Base-by-base conservation (phyloP, 2,329 filamentous ascomycete genomes). In the Botrytis galanthina region DNA sequence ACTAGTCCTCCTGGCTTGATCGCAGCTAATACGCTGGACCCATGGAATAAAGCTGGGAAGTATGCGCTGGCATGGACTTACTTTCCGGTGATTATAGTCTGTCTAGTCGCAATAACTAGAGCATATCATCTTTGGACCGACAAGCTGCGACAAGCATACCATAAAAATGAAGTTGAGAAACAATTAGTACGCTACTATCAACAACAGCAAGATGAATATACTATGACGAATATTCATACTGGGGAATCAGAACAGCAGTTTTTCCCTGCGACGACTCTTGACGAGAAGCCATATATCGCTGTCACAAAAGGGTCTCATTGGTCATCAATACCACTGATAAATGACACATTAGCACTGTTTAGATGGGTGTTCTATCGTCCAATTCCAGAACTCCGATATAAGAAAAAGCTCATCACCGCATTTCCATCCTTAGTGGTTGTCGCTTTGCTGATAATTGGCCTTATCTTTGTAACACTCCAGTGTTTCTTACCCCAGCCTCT, bases 71-170 rank as follows among this genome's bases (percentile, higher is more conserved):
- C 92, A 73, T 97, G 94, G 90, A 93, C 95, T 22, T 97, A 97
- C 82, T 97, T 97, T 79, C 90, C 92, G 70, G 82, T 97, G 67
- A 89, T 91, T 69, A 82, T 98, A 74, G 86, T 95, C 76, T 87
- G 88, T 42, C 79, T 89, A 71, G 90, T 95, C 7, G 84, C 92
- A 18, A 79, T 91, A 18, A 85, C 95, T 80, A 90, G 94, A 77
- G 87, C 93, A 80, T 97, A 95, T 86, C 92, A 97, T 82, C 91
- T 92, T 78, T 97, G 94, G 91, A 94, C 95, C 78, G 95, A 98
- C 85, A 97, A 96, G 84, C 93, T 97, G 77, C 90, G 95, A 77
- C 93, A 95, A 77, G 95, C 94, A 75, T 89, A 96, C 74, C 93
- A 96, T 84, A 95, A 97, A 84, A 91, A 96, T 80, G 90, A 93